Percentiles rank a stretch among this genome's conserved stretches.
Evolutionary conservation across 768 basidiomycete species (phyloP).

Genomic region (Trametes cinnabarina): DNA sequence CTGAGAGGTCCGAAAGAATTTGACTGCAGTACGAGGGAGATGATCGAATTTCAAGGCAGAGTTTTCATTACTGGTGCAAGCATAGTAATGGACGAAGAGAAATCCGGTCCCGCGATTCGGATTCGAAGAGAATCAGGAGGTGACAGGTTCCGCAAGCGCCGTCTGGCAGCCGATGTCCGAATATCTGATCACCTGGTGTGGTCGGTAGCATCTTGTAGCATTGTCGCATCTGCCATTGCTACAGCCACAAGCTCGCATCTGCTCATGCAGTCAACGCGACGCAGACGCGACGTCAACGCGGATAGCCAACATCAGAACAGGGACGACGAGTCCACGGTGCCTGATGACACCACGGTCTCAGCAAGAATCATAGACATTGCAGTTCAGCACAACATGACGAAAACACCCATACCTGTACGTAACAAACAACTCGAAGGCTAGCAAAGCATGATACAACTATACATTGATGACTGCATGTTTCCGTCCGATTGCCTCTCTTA

Average conservation of each 20-base stretch:
- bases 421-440: neutral
- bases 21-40: no score
- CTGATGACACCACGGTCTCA: neutral
- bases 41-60: no score
- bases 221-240: neutral
- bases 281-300: neutral
- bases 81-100: neutral
- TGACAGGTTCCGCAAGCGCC: neutral
- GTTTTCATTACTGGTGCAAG: no score
- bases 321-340: neutral
- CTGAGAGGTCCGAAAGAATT: no score
- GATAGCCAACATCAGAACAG: neutral
- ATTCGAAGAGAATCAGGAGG: neutral
- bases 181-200: neutral
- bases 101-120: neutral
- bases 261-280: neutral
- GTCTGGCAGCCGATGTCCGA: neutral
- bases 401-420: no score
- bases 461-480: neutral
- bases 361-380: neutral
- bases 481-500: neutral
- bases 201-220: neutral
- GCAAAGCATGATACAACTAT: slow-evolving; percentile 4
- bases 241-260: neutral
- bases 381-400: neutral